Base-by-base conservation (phyloP, 139 green algal species). In the Chlamydomonas sp. region DNA sequence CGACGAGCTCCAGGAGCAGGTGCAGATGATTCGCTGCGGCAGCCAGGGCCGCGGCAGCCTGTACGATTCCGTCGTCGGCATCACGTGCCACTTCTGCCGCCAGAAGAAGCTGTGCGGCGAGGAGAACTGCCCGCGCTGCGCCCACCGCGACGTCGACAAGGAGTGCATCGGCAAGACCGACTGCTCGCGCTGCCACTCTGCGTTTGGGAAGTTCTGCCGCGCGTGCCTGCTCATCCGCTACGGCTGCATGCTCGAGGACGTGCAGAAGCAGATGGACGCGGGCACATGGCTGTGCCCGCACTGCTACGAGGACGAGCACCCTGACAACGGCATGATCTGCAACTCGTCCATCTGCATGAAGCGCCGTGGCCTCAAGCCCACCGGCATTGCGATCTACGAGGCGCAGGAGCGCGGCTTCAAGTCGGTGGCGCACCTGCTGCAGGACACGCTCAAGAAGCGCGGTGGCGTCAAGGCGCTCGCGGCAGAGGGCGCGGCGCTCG, bases 71-170 rank as follows among this genome's bases (percentile, higher is more conserved):
- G 22, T 38, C 20, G 72, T 70, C 5, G 85, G 85, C 50, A 77
- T 89, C 71, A 81, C 72, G 43, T 89, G 83, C 78, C 85, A 89
- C 76, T 92, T 92, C 75, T 81, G 85, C 77, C 73, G 85, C 5
- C 83, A 90, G 83, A 92, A 92, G 77, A 90, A 86, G 83, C 78
- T 90, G 67, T 92, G 87, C 69, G 80, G 74, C 0, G 87, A 90
- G 78, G 50, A 66, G 20, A 73, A 73, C 70, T 92, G 87, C 79
- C 73, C 70, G 0, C 81, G 84, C 70, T 92, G 87, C 81, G 59
- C 29, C 29, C 26, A 57, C 30, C 77, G 81, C 38, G 70, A 82
- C 77, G 50, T 63, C 5, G 63, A 63, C 28, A 58, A 69, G 65
- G 71, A 76, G 57, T 92, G 87, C 81, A 78, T 80, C 16, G 86